A percentile compares a stretch with the other conserved stretches of the same genome.
phyloP scores from a whole-genome alignment of 2,329 filamentous ascomycete species.

The Pseudogymnoascus sp. region DNA sequence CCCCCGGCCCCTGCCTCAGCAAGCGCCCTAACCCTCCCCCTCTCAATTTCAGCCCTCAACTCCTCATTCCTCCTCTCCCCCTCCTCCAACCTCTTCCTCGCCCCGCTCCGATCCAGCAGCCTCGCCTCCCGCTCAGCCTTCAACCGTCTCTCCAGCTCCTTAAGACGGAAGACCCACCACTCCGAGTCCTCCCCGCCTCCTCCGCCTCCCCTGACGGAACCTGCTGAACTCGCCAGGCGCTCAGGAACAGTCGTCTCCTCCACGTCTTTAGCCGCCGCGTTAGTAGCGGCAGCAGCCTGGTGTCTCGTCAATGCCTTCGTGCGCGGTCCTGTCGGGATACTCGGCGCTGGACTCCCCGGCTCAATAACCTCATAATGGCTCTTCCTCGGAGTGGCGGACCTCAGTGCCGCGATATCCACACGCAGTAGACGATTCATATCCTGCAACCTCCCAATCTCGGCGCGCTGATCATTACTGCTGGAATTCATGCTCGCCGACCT shows the following conservation, averaged over 20 bases:
- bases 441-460: conserved; percentile 52
- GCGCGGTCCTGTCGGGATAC: conserved; percentile 30
- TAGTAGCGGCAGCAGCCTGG: conserved; percentile 40
- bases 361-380: conserved; percentile 35
- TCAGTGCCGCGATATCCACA: conserved; percentile 60
- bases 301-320: conserved; percentile 43
- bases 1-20: neutral
- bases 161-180: conserved; percentile 74
- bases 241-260: conserved; percentile 18
- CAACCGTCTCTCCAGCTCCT: conserved; percentile 79
- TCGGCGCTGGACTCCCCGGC: conserved; percentile 25
- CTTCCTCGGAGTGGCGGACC: conserved; percentile 44
- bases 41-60: conserved; percentile 52
- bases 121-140: conserved; percentile 85
- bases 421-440: conserved; percentile 55
- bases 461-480: conserved; percentile 20
- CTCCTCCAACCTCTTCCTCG: conserved; percentile 69
- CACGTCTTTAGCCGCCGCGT: conserved; percentile 21
- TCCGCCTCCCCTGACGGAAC: neutral
- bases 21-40: conserved; percentile 19
- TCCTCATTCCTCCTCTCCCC: conserved; percentile 66
- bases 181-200: neutral
- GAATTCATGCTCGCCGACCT: conserved; percentile 49
- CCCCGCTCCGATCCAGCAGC: conserved; percentile 74
- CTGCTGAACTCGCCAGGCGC: neutral